Conservation (phyloP, 768 basidiomycete genomes). For the Rhizopogon vinicolor region DNA sequence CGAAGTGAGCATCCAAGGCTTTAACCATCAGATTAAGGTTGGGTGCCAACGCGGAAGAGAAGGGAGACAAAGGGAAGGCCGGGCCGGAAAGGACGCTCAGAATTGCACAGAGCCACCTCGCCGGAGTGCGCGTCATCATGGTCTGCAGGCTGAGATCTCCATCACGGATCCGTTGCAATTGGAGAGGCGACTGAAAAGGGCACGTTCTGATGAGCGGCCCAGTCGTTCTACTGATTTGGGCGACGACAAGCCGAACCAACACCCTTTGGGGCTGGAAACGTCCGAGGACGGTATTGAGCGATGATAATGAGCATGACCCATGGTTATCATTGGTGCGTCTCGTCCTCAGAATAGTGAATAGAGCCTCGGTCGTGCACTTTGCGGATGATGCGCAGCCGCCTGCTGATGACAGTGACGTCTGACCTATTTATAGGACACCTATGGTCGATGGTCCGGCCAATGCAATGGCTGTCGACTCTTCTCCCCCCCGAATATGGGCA, state of each 20-base stretch:
- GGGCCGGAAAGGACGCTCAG: slow-evolving; percentile 23
- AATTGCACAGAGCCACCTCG: slow-evolving; percentile 40
- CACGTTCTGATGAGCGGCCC: slow-evolving; percentile 52
- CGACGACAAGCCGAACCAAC: slow-evolving; percentile 42
- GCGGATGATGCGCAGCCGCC: slow-evolving; percentile 26
- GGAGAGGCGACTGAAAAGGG: slow-evolving; percentile 71
- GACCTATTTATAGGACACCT: neutral
- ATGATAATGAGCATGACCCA: slow-evolving; percentile 43
- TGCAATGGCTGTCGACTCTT: slow-evolving; percentile 35
- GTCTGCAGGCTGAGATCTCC: slow-evolving; percentile 61
- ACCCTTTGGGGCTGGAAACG: slow-evolving; percentile 38
- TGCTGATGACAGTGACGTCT: neutral
- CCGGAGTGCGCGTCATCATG: slow-evolving; percentile 70
- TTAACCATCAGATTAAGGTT: slow-evolving; percentile 68
- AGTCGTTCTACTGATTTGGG: slow-evolving; percentile 40
- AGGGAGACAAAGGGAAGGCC: slow-evolving; percentile 39
- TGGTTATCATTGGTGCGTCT: slow-evolving; percentile 33
- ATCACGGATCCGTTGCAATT: slow-evolving; percentile 75
- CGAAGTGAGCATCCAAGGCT: slow-evolving; percentile 81
- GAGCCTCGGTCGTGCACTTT: slow-evolving; percentile 46
- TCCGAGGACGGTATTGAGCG: slow-evolving; percentile 38
- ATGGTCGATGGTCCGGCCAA: slow-evolving; percentile 5
- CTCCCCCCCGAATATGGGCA: slow-evolving; percentile 23
- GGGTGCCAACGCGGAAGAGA: slow-evolving; percentile 78
- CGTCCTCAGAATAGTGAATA: slow-evolving; percentile 16